A percentile compares a stretch with the other conserved stretches of the same genome.
Evolutionary conservation across 768 basidiomycete species (phyloP).

Genomic region (Trametes villosa): DNA sequence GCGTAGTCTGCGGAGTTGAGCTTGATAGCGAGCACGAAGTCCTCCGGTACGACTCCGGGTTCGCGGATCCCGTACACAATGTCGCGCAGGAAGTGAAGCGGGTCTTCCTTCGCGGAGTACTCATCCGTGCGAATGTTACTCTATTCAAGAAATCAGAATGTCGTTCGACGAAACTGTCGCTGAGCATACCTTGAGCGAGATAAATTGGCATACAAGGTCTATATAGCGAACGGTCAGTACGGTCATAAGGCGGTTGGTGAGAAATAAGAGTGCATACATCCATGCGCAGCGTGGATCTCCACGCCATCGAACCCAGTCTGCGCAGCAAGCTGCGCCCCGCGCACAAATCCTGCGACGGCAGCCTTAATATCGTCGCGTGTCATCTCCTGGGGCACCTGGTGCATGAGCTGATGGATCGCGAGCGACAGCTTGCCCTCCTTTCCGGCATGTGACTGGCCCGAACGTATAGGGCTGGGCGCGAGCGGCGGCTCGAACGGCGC

Average conservation of each 20-base stretch:
- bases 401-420: constrained; percentile 52
- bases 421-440: constrained; percentile 35
- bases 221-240: neutral
- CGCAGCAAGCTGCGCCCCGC: constrained; percentile 66
- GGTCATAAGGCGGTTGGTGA: too few species aligned
- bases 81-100: constrained; percentile 59
- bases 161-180: neutral
- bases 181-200: constrained; percentile 65
- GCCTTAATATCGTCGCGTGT: constrained; percentile 58
- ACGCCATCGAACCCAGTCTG: constrained; percentile 84
- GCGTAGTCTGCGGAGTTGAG: constrained; percentile 81
- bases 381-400: constrained; percentile 70
- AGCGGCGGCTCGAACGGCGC: constrained; percentile 59
- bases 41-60: constrained; percentile 43
- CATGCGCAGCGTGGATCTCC: constrained; percentile 84
- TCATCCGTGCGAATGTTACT: constrained; percentile 62
- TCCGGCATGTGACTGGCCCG: constrained; percentile 43
- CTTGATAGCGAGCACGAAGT: constrained; percentile 81
- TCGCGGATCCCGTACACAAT: constrained; percentile 61
- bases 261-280: constrained; percentile 58
- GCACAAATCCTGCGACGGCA: constrained; percentile 65
- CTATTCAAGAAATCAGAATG: constrained; percentile 31
- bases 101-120: constrained; percentile 53
- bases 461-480: constrained; percentile 68
- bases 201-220: constrained; percentile 83